phyloP scores from a whole-genome alignment of 345 rosid genomes.

The Bruguiera sexangula region DNA sequence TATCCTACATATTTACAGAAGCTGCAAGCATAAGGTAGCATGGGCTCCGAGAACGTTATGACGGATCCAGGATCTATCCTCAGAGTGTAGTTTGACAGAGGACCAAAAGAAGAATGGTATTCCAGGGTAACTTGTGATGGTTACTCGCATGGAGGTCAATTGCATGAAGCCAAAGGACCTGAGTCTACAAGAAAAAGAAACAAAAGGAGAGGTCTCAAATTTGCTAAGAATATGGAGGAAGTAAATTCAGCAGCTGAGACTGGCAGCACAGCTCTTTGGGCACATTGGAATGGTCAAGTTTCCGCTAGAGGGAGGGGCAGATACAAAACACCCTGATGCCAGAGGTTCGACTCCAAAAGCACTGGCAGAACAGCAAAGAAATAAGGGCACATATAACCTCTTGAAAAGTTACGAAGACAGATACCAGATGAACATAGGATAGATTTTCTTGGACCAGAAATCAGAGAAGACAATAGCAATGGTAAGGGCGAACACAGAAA shows the following conservation, averaged over 20 bases:
- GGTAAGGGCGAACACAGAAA: conserved; percentile 25
- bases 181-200: conserved; percentile 32
- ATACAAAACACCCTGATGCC: conserved; percentile 43
- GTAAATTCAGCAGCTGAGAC: conserved; percentile 28
- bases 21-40: too few species aligned
- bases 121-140: conserved; percentile 24
- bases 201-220: conserved; percentile 21
- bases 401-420: conserved; percentile 17
- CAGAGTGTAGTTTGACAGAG: too few species aligned
- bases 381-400: conserved; percentile 29
- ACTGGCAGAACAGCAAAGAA: conserved; percentile 46
- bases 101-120: conserved; percentile 9
- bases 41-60: too few species aligned
- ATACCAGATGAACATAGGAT: conserved; percentile 45
- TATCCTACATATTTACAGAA: too few species aligned
- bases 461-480: conserved; percentile 13
- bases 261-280: conserved; percentile 47
- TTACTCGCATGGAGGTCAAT: conserved; percentile 23
- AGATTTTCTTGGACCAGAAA: conserved; percentile 40
- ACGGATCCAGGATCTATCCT: too few species aligned
- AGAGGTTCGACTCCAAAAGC: conserved; percentile 49
- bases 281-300: conserved; percentile 54
- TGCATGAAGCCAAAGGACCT: conserved; percentile 18
- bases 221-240: conserved; percentile 15
- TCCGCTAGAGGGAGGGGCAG: conserved; percentile 49